Evolutionary conservation across 495 filamentous ascomycete genomes (phyloP).

Genomic region (Penicillium bialowiezense): DNA sequence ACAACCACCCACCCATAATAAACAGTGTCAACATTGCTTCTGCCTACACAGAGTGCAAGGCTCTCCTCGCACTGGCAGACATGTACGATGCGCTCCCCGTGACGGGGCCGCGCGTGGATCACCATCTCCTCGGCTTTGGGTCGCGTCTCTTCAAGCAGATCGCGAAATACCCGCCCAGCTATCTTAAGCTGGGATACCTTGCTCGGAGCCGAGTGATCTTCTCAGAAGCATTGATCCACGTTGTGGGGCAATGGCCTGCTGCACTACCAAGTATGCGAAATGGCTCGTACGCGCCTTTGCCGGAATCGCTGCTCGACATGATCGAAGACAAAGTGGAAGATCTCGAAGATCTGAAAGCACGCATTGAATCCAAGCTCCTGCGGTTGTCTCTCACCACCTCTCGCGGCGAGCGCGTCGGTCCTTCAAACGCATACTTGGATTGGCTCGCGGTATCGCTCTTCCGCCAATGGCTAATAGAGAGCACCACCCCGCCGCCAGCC

Average conservation of each 20-base stretch:
- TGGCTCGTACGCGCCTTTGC: slow-evolving; percentile 53
- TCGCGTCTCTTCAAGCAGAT: slow-evolving; percentile 89
- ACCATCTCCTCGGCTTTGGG: slow-evolving; percentile 88
- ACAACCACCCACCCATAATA: slow-evolving; percentile 79
- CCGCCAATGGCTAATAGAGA: slow-evolving; percentile 86
- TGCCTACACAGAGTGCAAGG: slow-evolving; percentile 88
- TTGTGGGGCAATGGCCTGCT: slow-evolving; percentile 86
- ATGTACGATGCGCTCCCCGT: slow-evolving; percentile 89
- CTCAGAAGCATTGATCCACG: slow-evolving; percentile 83
- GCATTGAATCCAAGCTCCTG: slow-evolving; percentile 73
- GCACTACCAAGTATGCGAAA: slow-evolving; percentile 73
- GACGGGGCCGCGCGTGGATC: slow-evolving; percentile 85
- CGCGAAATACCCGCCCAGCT: slow-evolving; percentile 87
- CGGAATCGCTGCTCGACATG: slow-evolving; percentile 72
- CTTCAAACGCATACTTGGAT: slow-evolving; percentile 73
- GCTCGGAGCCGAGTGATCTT: slow-evolving; percentile 84
- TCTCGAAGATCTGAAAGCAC: slow-evolving; percentile 64
- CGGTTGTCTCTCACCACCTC: slow-evolving; percentile 76
- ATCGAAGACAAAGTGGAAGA: slow-evolving; percentile 91
- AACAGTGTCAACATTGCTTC: slow-evolving; percentile 84
- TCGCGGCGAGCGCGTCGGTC: slow-evolving; percentile 75
- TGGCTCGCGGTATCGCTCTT: slow-evolving; percentile 86
- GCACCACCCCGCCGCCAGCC: slow-evolving; percentile 66
- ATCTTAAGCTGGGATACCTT: slow-evolving; percentile 84
- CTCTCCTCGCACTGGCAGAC: slow-evolving; percentile 77